Evolutionary conservation across 148 eudicot genomes (phyloP).

Genomic region (Spergularia marina): DNA sequence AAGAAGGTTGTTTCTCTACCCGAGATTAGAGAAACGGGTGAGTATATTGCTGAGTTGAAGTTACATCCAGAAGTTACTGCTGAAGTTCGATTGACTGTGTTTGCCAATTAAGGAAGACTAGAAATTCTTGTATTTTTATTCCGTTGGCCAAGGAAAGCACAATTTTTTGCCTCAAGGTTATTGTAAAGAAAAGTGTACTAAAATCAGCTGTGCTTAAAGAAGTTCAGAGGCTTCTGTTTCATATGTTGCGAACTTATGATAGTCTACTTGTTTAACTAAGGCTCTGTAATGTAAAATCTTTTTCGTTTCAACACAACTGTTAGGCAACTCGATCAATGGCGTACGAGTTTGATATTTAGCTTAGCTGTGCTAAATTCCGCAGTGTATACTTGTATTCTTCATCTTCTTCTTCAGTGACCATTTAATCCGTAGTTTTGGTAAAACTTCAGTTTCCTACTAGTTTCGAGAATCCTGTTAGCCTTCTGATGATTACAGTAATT

Average conservation of each 20-base stretch:
- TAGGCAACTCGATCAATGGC: too few species aligned
- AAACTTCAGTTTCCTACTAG: too few species aligned
- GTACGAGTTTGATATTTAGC: too few species aligned
- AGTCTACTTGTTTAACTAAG: not conserved
- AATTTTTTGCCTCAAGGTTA: not conserved
- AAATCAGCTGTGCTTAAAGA: not conserved
- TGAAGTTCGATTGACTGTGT: constrained; percentile 65
- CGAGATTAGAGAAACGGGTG: constrained; percentile 88
- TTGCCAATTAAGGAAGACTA: constrained; percentile 50
- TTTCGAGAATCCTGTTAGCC: too few species aligned
- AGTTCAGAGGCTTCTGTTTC: not conserved
- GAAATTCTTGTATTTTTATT: not conserved
- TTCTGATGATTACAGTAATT: too few species aligned
- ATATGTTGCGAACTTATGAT: not conserved
- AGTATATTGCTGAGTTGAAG: constrained; percentile 81
- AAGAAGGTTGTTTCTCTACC: constrained; percentile 74
- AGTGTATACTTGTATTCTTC: too few species aligned
- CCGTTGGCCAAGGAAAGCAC: constrained; percentile 15
- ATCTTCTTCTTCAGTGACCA: too few species aligned
- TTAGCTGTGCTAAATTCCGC: too few species aligned
- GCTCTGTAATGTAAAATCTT: not conserved
- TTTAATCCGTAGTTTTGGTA: too few species aligned
- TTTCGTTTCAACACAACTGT: not conserved
- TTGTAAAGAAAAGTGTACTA: not conserved
- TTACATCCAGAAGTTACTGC: constrained; percentile 92